Percentiles rank a stretch among this genome's conserved stretches.
Evolutionary conservation across 2,329 filamentous ascomycete species (phyloP).

Genomic region (Xylaria sp.): DNA sequence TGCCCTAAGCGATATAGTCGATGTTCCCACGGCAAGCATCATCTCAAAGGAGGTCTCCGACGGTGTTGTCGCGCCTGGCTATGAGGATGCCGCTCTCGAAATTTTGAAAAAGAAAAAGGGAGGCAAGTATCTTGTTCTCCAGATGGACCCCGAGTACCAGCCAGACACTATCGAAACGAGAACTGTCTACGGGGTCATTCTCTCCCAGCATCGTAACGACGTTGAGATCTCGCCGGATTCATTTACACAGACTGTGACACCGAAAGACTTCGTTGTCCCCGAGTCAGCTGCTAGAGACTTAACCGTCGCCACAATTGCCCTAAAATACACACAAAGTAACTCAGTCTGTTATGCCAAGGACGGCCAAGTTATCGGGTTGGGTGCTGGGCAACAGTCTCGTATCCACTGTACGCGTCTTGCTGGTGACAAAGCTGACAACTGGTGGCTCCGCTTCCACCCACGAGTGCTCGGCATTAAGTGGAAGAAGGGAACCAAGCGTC

Average conservation of each 20-base stretch:
- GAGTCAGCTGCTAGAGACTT: slow-evolving; percentile 88
- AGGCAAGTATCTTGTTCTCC: slow-evolving; percentile 93
- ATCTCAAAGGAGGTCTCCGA: slow-evolving; percentile 98
- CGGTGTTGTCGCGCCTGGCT: slow-evolving; percentile 92
- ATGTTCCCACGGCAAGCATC: slow-evolving; percentile 94
- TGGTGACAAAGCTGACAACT: slow-evolving; percentile 98
- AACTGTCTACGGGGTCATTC: slow-evolving; percentile 88
- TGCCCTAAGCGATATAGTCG: slow-evolving; percentile 89
- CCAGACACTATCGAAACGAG: slow-evolving; percentile 85
- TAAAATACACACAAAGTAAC: slow-evolving; percentile 99
- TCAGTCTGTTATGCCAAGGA: slow-evolving; percentile 97
- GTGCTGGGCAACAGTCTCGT: slow-evolving; percentile 95
- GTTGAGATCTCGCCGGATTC: slow-evolving; percentile 85
- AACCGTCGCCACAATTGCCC: slow-evolving; percentile 92
- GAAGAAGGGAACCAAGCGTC: slow-evolving; percentile 96
- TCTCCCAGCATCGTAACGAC: slow-evolving; percentile 94
- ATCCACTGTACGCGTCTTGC: slow-evolving; percentile 98
- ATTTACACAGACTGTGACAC: slow-evolving; percentile 86
- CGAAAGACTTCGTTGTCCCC: slow-evolving; percentile 81
- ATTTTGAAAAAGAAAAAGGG: slow-evolving; percentile 98
- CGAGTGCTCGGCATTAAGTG: slow-evolving; percentile 89
- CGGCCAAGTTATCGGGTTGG: slow-evolving; percentile 92
- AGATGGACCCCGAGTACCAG: slow-evolving; percentile 90
- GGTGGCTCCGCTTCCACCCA: slow-evolving; percentile 99
- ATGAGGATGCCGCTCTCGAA: slow-evolving; percentile 84